Base-by-base conservation (phyloP, 768 basidiomycete genomes). In the Chalciporus piperatus region DNA sequence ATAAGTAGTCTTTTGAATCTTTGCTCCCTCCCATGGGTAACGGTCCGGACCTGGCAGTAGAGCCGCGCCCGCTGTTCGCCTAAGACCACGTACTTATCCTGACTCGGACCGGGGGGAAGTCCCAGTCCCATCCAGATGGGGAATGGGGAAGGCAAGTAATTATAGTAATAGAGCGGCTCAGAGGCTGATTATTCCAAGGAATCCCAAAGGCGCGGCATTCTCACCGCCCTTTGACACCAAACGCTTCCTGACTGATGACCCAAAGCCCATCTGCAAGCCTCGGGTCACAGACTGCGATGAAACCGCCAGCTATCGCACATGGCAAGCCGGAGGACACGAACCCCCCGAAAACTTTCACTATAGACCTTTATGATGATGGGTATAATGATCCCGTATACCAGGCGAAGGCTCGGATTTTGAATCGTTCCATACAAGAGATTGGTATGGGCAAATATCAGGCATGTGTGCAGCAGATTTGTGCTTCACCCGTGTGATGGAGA, bases 361-460 rank as follows among this genome's bases (percentile, higher is more conserved):
- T 33, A 27, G 69, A 74, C 51, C 61, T 72, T 7, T 68, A 71
- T 50, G 62, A 64, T 22, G 72, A 70, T 7, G 72, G 56, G 10
- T 68, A 72, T 41, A 52, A 65, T 17, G 78, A 81, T 50, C 78
- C 74, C 0, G 68, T 78, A 9, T 81, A 81, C 52, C 71, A 69
- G 41, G 76, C 74, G 0, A 81, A 81, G 58, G 79, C 80, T 1
- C 66, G 67, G 22, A 60, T 80, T 28, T 51, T 81, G 49, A 78
- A 77, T 42, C 66, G 67, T 37, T 72, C 76, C 4, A 70, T 81
- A 40, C 76, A 78, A 59, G 75, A 78, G 30, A 78, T 82, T 17
- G 80, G 80, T 2, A 81, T 82, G 78, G 81, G 80, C 6, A 75
- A 65, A 54, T 82, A 81, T 52, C 80, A 81, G 72, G 78, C 74